Percentiles rank a stretch among this genome's conserved stretches.
These are phyloP conservation scores for Skeletonema menzelii DNA, from an alignment of 108 stramenopile species.

Conservation along the genomic window DNA sequence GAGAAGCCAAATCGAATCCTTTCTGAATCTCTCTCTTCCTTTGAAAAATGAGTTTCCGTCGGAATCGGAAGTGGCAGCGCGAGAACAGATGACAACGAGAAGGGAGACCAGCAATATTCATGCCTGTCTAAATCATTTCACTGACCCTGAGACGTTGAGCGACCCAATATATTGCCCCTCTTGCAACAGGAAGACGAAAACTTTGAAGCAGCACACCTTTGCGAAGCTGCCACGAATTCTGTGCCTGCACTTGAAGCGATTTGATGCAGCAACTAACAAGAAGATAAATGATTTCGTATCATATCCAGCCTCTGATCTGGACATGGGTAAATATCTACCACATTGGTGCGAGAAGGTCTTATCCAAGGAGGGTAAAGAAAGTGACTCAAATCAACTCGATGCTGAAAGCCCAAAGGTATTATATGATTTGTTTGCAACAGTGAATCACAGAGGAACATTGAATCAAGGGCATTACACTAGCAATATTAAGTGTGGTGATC, in stretches of 20 bases:
- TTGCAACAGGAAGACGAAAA: constrained; percentile 58
- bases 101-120: constrained; percentile 46
- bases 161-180: constrained; percentile 66
- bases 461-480: constrained; percentile 70
- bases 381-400: constrained; percentile 1
- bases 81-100: constrained; percentile 5
- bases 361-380: neutral
- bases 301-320: constrained; percentile 65
- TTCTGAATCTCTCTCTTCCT: constrained; percentile 75
- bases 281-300: constrained; percentile 79
- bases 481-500: constrained; percentile 67
- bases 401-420: constrained; percentile 49
- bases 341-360: constrained; percentile 68
- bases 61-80: constrained; percentile 62
- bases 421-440: constrained; percentile 77
- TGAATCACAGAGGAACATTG: constrained; percentile 75
- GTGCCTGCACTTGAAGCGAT: constrained; percentile 84
- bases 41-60: constrained; percentile 59
- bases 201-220: constrained; percentile 77
- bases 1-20: constrained; percentile 62
- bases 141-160: constrained; percentile 53
- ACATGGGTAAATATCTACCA: constrained; percentile 75
- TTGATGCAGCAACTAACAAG: constrained; percentile 67
- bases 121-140: constrained; percentile 66
- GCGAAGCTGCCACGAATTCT: constrained; percentile 68